A percentile compares a stretch with the other conserved stretches of the same genome.
These are phyloP conservation scores for Rubia occidens DNA, from an alignment of 305 asterid species.

Conservation along the genomic window DNA sequence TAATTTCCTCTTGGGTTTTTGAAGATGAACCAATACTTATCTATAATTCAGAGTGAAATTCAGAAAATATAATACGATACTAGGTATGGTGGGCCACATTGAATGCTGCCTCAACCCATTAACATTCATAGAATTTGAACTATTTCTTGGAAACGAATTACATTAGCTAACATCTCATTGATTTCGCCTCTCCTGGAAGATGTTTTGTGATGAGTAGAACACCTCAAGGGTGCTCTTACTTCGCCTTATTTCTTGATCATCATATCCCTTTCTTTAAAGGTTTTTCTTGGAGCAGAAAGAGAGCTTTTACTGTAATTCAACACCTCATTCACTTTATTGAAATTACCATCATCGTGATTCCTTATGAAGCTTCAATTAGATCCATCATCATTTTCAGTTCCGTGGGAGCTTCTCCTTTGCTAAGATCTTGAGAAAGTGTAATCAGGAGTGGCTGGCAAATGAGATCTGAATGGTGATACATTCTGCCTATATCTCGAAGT, in stretches of 20 bases:
- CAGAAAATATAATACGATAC: slow-evolving; percentile 20
- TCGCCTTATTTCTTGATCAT: slow-evolving; percentile 21
- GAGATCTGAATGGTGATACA: slow-evolving; percentile 24
- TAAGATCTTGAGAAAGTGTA: slow-evolving; percentile 37
- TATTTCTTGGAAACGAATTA: slow-evolving; percentile 31
- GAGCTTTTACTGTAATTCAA: slow-evolving; percentile 31
- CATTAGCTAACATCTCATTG: slow-evolving; percentile 59
- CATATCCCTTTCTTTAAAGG: slow-evolving; percentile 24
- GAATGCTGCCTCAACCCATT: too few relatives aligned
- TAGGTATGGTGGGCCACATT: too few relatives aligned
- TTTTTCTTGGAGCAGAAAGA: slow-evolving; percentile 49
- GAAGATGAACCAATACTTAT: too few relatives aligned
- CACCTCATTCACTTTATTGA: slow-evolving; percentile 14
- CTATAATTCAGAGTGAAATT: too few relatives aligned
- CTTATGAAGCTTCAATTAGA: slow-evolving; percentile 17
- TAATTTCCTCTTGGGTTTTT: too few relatives aligned
- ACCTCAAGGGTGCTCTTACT: slow-evolving; percentile 25
- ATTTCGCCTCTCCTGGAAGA: slow-evolving; percentile 55
- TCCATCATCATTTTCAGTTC: slow-evolving; percentile 14
- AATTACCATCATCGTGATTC: slow-evolving; percentile 19
- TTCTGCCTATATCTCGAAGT: slow-evolving; percentile 28
- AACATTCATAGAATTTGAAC: slow-evolving; percentile 15
- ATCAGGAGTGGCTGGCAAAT: slow-evolving; percentile 10
- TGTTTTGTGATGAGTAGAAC: slow-evolving; percentile 20
- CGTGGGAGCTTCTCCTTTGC: slow-evolving; percentile 29